Base-by-base conservation (phyloP, 441 rosid genomes). In the Eruca vesicaria region DNA sequence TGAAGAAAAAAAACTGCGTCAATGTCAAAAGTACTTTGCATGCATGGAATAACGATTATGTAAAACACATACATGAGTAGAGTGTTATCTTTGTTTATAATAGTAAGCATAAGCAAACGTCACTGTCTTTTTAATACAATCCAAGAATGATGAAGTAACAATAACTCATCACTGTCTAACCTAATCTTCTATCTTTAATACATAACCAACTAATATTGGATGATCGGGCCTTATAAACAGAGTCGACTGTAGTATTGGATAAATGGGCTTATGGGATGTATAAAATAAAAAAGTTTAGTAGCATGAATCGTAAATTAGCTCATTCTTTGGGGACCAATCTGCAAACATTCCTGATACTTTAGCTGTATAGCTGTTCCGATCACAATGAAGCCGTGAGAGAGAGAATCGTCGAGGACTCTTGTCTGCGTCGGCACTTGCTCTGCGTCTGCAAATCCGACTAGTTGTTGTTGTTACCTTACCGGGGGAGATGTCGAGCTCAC, bases 401-500 rank as follows among this genome's bases (percentile, higher is more conserved):
- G 68, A 50, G 68, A 67, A 75, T 60, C 73, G 76, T 64, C 35
- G 58, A 21, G 29, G 14, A 4, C 16, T 9, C 9, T n/a, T 52
- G n/a, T 59, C 33, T 7, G 43, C 55, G 73, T n/a, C 73, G 63
- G 68, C 74, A n/a, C 29, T 74, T 55, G 74, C 68, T 65, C 14
- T 64, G 71, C 57, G 57, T 32, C 4, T 56, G 6, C 4, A 28
- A 14, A 57, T 32, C 61, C 64, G 63, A 72, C 26, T 23, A 23
- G 26, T 23, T 23, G 63, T 4, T 2, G 31, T n/a, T n/a, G n/a
- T n/a, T n/a, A n/a, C n/a, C n/a, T 3, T 2, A 2, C 31, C n/a
- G n/a, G 32, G 8, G 16, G 55, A 72, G 76, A 78, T 78, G 81
- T 72, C 81, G 10, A 72, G 81, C 81, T 78, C 78, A 62, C 98